Evolutionary conservation across 75 land plant genomes (phyloP).

Genomic region (Pseudotsuga menziesii): DNA sequence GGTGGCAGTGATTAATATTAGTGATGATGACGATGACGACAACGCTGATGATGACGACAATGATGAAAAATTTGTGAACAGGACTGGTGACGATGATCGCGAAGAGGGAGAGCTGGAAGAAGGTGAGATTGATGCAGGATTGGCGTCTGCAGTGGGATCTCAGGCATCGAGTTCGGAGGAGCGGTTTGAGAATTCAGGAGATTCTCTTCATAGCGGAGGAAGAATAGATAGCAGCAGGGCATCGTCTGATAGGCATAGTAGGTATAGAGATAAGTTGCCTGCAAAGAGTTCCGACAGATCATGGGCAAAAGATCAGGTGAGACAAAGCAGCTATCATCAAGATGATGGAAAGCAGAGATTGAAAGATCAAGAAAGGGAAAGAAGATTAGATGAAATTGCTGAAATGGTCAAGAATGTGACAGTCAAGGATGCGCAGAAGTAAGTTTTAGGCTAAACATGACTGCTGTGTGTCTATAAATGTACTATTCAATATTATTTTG

Average conservation of each 20-base stretch:
- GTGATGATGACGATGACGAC: background rate
- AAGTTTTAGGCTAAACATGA: slow-evolving; percentile 21
- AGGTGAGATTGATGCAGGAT: slow-evolving; percentile 76
- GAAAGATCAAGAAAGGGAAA: slow-evolving; percentile 25
- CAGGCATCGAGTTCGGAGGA: slow-evolving; percentile 1
- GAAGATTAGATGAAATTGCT: slow-evolving; percentile 19
- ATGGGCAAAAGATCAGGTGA: background rate
- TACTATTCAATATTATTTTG: background rate
- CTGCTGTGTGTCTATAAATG: background rate
- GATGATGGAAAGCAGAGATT: slow-evolving; percentile 14
- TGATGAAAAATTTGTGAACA: slow-evolving; percentile 20
- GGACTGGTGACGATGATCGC: slow-evolving; percentile 22
- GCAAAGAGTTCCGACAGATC: background rate
- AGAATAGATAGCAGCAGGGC: background rate
- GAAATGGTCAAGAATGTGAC: slow-evolving; percentile 40
- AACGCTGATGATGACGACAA: slow-evolving; percentile 12
- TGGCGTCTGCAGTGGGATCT: background rate
- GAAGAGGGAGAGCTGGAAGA: slow-evolving; percentile 94
- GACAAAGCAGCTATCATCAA: background rate
- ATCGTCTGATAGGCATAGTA: background rate
- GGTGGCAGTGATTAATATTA: too few relatives aligned
- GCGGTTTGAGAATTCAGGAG: background rate
- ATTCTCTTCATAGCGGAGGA: background rate
- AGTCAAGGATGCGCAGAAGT: slow-evolving; percentile 65
- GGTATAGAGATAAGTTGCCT: background rate